phyloP scores from a whole-genome alignment of 495 filamentous ascomycete species.

The Elasticomyces elasticus region DNA sequence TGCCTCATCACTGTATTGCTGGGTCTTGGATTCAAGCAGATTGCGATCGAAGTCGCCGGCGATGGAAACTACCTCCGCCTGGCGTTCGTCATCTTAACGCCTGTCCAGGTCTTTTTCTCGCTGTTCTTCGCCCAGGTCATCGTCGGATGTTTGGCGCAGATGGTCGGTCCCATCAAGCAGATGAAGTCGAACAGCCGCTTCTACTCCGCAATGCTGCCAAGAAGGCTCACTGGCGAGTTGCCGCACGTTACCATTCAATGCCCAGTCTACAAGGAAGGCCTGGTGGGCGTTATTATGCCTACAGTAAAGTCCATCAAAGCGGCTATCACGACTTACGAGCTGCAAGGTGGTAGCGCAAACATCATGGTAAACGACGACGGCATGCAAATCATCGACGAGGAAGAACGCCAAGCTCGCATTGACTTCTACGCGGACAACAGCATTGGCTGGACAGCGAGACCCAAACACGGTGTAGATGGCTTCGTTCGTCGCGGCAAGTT shows the following conservation, averaged over 20 bases:
- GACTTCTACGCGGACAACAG: constrained; percentile 59
- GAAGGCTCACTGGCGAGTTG: constrained; percentile 41
- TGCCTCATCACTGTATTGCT: constrained; percentile 51
- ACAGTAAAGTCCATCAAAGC: constrained; percentile 62
- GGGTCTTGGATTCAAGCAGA: constrained; percentile 55
- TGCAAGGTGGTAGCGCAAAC: constrained; percentile 71
- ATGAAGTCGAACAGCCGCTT: constrained; percentile 66
- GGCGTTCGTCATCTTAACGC: constrained; percentile 51
- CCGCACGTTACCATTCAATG: constrained; percentile 65
- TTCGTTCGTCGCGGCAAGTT: constrained; percentile 40
- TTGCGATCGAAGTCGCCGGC: constrained; percentile 57
- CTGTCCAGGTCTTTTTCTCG: constrained; percentile 70
- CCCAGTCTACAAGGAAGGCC: constrained; percentile 65
- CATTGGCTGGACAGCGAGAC: constrained; percentile 72
- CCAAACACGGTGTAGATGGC: constrained; percentile 47
- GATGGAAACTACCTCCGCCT: constrained; percentile 52
- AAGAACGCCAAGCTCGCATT: constrained; percentile 55
- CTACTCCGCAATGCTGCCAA: constrained; percentile 59
- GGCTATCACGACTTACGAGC: constrained; percentile 67
- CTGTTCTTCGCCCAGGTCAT: constrained; percentile 47
- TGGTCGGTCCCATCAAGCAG: constrained; percentile 62
- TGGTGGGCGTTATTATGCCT: constrained; percentile 53
- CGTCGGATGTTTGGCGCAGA: constrained; percentile 62
- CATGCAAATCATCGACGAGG: constrained; percentile 57
- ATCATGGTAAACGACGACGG: constrained; percentile 77